These are phyloP conservation scores for Hypoxylon sp. DNA, from an alignment of 2,329 filamentous ascomycete genomes.

Conservation along the genomic window DNA sequence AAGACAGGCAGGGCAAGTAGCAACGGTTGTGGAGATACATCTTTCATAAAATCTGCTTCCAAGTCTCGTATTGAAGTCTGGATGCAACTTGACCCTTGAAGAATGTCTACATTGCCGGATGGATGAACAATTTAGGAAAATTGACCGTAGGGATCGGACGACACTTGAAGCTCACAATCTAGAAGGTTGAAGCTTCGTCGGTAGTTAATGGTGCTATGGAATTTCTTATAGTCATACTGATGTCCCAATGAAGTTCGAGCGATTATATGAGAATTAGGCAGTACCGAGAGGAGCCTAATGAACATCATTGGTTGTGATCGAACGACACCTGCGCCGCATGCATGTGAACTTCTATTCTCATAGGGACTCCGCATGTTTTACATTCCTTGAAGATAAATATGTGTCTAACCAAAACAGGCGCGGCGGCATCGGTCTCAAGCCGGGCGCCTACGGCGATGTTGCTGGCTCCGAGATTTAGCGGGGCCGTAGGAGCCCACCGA, in stretches of 20 bases:
- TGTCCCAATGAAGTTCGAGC: neutral
- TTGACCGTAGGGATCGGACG: constrained; percentile 9
- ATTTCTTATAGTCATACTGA: neutral
- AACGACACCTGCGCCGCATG: neutral
- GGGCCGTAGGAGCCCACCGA: neutral
- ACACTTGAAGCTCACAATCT: constrained; percentile 1
- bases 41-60: constrained; percentile 18
- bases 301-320: neutral
- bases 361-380: no score
- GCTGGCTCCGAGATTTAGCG: neutral
- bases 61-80: constrained; percentile 36
- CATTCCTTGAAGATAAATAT: neutral
- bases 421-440: neutral
- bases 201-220: neutral
- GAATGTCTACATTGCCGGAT: constrained; percentile 8
- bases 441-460: neutral
- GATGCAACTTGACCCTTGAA: constrained; percentile 34
- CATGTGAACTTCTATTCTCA: no score
- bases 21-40: constrained; percentile 35
- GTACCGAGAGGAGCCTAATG: neutral
- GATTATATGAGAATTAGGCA: neutral
- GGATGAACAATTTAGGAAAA: constrained; percentile 24
- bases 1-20: constrained; percentile 32
- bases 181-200: neutral
- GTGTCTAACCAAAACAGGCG: neutral